Base-by-base conservation (phyloP, 257 asterid species). In the Echites panduratus region DNA sequence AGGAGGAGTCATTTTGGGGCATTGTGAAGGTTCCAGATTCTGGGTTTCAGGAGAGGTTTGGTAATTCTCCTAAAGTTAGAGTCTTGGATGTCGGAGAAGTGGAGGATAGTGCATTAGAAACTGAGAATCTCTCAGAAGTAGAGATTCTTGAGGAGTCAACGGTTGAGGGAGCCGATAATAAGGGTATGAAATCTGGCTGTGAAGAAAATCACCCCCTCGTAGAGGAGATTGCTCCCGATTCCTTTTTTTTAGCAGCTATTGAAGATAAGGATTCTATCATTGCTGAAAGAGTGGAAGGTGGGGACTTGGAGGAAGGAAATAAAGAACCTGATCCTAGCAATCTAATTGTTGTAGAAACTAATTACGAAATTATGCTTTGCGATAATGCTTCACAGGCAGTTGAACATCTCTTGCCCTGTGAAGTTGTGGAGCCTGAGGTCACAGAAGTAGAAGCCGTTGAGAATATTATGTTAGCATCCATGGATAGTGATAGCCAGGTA, bases 11-110 rank as follows among this genome's bases (percentile, higher is more conserved):
- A n/a, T 79, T 78, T 72, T 79, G 73, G 4, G 88, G 84, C 32
- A 47, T 74, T 56, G 85, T 63, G 67, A 78, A 85, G 72, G 81
- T 84, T 66, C 86, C 86, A 1, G 81, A 85, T 71, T 52, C 70
- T 74, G 84, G 69, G 43, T 69, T 78, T 82, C 61, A 71, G 72
- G 84, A 45, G 72, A 85, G 85, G 75, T 40, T 82, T 63, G 43
- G 75, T 69, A 77, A 85, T 81, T 80, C 84, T 54, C 93, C 85
- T 7, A 86, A 82, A 83, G 91, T 86, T 49, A 78, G 85, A 77
- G 64, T 78, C 27, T 64, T 52, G 41, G 90, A 79, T 74, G 68
- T 45, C 52, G 86, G 74, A 72, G 88, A 79, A 80, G 87, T 66
- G 71, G 83, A 75, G 76, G 88, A 75, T 6, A 41, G 61, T 22